Evolutionary conservation across 192 early-diverging fungal genomes (phyloP).

Genomic region (Backusella circina): DNA sequence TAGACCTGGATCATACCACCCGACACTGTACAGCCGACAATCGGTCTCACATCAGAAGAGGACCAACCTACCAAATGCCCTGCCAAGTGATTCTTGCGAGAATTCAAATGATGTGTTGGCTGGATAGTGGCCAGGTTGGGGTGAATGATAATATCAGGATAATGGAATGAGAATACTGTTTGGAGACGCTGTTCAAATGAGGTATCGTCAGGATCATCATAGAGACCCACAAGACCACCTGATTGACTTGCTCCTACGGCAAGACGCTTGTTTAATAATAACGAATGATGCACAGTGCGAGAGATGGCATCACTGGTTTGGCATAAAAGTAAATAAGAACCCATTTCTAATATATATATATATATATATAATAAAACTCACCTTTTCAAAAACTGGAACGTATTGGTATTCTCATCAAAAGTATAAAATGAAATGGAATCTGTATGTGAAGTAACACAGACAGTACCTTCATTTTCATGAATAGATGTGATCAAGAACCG

Average conservation of each 20-base stretch:
- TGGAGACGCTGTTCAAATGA: constrained; percentile 10
- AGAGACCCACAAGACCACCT: constrained; percentile 10
- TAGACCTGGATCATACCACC: constrained; percentile 9
- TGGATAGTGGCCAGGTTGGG: not conserved
- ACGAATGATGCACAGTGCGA: constrained; percentile 6
- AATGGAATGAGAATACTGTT: constrained; percentile 17
- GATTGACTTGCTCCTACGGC: not conserved
- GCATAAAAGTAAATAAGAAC: not conserved
- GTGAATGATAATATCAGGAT: constrained; percentile 17
- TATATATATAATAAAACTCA: not conserved
- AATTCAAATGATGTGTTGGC: not conserved
- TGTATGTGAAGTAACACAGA: constrained; percentile 17
- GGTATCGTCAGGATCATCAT: not conserved
- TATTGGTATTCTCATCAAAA: constrained; percentile 3
- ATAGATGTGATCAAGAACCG: constrained; percentile 27
- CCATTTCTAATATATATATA: not conserved
- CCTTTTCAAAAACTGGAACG: constrained; percentile 14
- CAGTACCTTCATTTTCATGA: not conserved
- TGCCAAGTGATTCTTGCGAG: not conserved
- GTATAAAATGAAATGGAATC: constrained; percentile 23
- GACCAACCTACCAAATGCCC: not conserved
- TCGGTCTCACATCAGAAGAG: not conserved
- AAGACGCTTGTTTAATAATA: not conserved
- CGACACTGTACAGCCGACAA: constrained; percentile 15
- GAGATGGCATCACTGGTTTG: constrained; percentile 7